Conservation (phyloP, 129 eudicot species). For the Erigeron canadensis region DNA sequence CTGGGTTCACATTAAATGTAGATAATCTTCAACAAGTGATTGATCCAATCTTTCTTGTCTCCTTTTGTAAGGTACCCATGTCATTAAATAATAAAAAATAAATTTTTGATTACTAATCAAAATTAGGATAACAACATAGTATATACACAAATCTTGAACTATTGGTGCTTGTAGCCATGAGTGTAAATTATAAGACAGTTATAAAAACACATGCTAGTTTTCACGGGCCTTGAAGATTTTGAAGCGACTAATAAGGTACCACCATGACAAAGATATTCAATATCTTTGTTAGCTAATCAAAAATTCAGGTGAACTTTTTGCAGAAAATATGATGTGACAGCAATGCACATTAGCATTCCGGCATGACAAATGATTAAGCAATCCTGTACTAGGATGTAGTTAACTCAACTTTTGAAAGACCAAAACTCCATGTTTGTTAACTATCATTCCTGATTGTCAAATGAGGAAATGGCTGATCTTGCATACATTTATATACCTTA, state of each 20-base stretch:
- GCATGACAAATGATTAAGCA: background rate
- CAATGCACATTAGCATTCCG: background rate
- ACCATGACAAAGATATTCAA: background rate
- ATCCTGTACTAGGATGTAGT: background rate
- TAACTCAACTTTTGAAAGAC: background rate
- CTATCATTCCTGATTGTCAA: background rate
- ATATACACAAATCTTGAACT: background rate
- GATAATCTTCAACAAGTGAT: slow-evolving; percentile 20
- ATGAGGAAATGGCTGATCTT: background rate
- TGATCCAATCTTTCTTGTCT: slow-evolving; percentile 8
- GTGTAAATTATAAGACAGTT: background rate
- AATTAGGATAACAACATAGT: slow-evolving; percentile 2
- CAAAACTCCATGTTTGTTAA: background rate
- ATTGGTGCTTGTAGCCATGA: background rate
- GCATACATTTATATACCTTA: background rate
- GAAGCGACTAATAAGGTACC: slow-evolving; percentile 4
- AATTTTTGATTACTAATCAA: slow-evolving; percentile 9
- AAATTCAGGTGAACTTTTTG: background rate
- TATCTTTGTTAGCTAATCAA: background rate
- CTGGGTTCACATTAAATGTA: slow-evolving; percentile 2
- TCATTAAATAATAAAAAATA: slow-evolving; percentile 2
- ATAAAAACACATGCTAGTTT: background rate
- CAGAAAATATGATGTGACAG: background rate
- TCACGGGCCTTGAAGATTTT: background rate
- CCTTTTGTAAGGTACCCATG: slow-evolving; percentile 25